Evolutionary conservation across 2,329 filamentous ascomycete species (phyloP).

Genomic region (Aulographum hederae): DNA sequence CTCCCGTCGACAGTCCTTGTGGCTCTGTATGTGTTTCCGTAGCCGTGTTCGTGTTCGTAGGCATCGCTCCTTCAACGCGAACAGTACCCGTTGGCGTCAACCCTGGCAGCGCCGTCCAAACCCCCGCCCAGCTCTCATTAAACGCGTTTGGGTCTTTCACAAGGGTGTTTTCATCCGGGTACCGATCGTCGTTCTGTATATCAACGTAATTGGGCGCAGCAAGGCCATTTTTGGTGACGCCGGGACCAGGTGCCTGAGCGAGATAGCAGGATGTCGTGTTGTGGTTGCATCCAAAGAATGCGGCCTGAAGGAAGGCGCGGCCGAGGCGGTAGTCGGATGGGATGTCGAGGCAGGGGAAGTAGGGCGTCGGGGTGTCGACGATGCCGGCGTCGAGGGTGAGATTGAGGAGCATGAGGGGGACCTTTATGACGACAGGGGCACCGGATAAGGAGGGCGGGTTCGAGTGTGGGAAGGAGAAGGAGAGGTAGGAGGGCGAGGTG

Average conservation of each 20-base stretch:
- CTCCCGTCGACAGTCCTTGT: constrained; percentile 6
- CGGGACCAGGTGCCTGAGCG: constrained; percentile 23
- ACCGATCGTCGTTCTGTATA: constrained; percentile 1
- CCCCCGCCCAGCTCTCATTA: not conserved
- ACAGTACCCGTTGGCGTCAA: constrained; percentile 1
- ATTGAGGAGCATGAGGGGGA: constrained; percentile 19
- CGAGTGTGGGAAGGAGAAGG: constrained; percentile 19
- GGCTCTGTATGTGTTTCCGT: not conserved
- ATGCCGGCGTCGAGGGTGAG: constrained; percentile 21
- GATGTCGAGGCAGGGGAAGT: constrained; percentile 23
- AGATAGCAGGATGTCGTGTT: constrained; percentile 17
- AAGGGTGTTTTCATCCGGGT: not conserved
- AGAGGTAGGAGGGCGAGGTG: constrained; percentile 21
- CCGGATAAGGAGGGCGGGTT: constrained; percentile 8
- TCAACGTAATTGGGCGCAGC: not conserved
- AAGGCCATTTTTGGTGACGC: constrained; percentile 1
- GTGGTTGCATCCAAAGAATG: constrained; percentile 26
- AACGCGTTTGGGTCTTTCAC: not conserved
- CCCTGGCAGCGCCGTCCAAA: constrained; percentile 1
- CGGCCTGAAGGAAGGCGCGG: constrained; percentile 28
- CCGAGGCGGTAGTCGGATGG: constrained; percentile 20
- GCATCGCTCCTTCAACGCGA: not conserved
- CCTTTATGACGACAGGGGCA: constrained; percentile 22
- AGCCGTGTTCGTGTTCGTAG: not conserved
- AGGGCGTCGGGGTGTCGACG: constrained; percentile 14